These are phyloP conservation scores for Decorospora gaudefroyi DNA, from an alignment of 2,329 filamentous ascomycete genomes.

Conservation along the genomic window DNA sequence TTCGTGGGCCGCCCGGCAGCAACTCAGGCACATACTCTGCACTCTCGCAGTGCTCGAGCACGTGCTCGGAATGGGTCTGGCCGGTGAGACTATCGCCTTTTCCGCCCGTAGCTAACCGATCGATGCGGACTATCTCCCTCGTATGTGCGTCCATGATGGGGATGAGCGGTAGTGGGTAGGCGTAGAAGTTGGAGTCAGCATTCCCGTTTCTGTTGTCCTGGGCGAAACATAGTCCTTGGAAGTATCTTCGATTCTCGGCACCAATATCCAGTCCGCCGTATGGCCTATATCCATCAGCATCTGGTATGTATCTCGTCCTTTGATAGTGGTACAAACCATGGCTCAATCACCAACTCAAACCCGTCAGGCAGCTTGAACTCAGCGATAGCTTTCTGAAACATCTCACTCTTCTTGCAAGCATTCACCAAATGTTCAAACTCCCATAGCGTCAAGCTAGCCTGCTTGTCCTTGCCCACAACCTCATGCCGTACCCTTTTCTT, in stretches of 20 bases:
- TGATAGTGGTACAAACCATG: constrained; percentile 44
- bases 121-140: constrained; percentile 44
- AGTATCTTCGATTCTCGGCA: constrained; percentile 56
- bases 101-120: constrained; percentile 46
- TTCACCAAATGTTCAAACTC: constrained; percentile 43
- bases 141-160: constrained; percentile 46
- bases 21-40: constrained; percentile 57
- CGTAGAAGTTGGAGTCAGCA: constrained; percentile 49
- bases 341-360: constrained; percentile 61
- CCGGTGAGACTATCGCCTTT: constrained; percentile 45
- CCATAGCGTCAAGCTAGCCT: constrained; percentile 56
- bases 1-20: constrained; percentile 44
- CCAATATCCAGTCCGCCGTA: constrained; percentile 59
- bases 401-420: constrained; percentile 57
- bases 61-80: constrained; percentile 46
- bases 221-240: constrained; percentile 61
- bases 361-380: constrained; percentile 60
- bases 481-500: constrained; percentile 51
- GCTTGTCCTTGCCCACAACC: constrained; percentile 54
- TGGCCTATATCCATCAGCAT: constrained; percentile 42
- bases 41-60: constrained; percentile 56
- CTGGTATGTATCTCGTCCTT: background rate
- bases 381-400: constrained; percentile 57
- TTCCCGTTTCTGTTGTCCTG: constrained; percentile 54
- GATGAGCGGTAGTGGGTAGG: constrained; percentile 47